These are phyloP conservation scores for Lactifluus piperatus DNA, from an alignment of 768 basidiomycete species.

Conservation along the genomic window DNA sequence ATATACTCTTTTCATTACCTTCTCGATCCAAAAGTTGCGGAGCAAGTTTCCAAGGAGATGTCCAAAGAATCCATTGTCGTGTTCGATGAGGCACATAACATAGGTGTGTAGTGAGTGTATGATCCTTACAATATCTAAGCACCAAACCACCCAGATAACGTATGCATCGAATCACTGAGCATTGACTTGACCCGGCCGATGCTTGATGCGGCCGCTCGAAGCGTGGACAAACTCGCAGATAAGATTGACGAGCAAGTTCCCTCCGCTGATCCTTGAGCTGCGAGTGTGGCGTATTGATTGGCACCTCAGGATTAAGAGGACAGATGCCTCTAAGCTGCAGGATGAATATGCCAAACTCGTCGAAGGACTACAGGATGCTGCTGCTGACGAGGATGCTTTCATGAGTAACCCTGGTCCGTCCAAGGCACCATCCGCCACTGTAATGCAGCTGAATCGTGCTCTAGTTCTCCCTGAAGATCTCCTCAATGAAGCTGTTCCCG, in stretches of 20 bases:
- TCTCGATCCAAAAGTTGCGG: conserved; percentile 97
- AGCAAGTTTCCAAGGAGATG: conserved; percentile 97
- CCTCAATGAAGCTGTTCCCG: conserved; percentile 90
- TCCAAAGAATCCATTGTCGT: conserved; percentile 98
- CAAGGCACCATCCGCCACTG: neutral
- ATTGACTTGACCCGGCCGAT: conserved; percentile 96
- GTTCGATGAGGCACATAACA: conserved; percentile 99
- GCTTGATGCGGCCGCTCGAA: conserved; percentile 89
- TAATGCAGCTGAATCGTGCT: conserved; percentile 1
- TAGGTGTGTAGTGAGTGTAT: conserved; percentile 46
- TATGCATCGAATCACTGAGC: conserved; percentile 96
- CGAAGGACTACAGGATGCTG: conserved; percentile 80
- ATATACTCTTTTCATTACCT: conserved; percentile 99
- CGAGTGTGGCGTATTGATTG: neutral
- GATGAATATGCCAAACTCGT: conserved; percentile 96
- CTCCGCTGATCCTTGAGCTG: neutral
- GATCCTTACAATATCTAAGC: conserved; percentile 2
- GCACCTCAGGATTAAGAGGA: conserved; percentile 72
- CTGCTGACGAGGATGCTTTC: conserved; percentile 69
- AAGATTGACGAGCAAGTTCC: conserved; percentile 85
- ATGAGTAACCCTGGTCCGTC: conserved; percentile 79
- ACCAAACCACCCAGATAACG: conserved; percentile 58
- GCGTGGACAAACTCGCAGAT: conserved; percentile 76
- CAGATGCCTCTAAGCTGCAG: conserved; percentile 88
- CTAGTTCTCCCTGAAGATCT: conserved; percentile 90